Conservation (phyloP, 306 rosid genomes). For the Cicer chorassanicum region DNA sequence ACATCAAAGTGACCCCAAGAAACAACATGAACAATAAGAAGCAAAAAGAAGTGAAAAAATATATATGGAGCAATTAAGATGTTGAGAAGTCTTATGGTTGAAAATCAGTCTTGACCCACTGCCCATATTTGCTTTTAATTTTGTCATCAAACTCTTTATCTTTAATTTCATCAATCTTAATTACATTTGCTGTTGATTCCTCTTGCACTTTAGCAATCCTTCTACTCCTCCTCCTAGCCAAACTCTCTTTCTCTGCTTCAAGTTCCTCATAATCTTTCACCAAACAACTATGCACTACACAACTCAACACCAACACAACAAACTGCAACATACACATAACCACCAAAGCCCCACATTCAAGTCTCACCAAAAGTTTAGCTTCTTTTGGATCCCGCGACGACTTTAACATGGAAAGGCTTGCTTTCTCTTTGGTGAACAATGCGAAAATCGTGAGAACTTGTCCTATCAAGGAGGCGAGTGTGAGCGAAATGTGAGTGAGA, state of each 20-base stretch:
- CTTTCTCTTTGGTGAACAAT: conserved; percentile 64
- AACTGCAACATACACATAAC: conserved; percentile 72
- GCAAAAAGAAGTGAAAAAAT: not conserved
- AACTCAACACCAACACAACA: conserved; percentile 63
- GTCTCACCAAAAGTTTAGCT: conserved; percentile 68
- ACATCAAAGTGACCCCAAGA: conserved; percentile 46
- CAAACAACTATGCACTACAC: conserved; percentile 77
- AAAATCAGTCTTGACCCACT: conserved; percentile 72
- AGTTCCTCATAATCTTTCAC: conserved; percentile 69
- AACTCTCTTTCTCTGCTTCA: conserved; percentile 66
- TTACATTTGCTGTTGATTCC: conserved; percentile 61
- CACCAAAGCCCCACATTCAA: conserved; percentile 81
- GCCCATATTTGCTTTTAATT: conserved; percentile 62
- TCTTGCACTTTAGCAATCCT: conserved; percentile 66
- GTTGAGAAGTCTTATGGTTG: conserved; percentile 50
- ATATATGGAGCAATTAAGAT: not conserved
- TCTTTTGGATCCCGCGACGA: conserved; percentile 64
- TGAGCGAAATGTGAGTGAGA: conserved; percentile 67
- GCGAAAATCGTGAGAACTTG: conserved; percentile 60
- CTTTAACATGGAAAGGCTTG: conserved; percentile 59
- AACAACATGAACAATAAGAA: conserved; percentile 15
- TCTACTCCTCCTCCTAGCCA: conserved; percentile 58
- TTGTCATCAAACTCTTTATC: conserved; percentile 64
- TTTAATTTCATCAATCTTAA: conserved; percentile 54
- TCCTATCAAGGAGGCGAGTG: conserved; percentile 57